phyloP scores from a whole-genome alignment of 257 asterid species.

The Echium plantagineum region DNA sequence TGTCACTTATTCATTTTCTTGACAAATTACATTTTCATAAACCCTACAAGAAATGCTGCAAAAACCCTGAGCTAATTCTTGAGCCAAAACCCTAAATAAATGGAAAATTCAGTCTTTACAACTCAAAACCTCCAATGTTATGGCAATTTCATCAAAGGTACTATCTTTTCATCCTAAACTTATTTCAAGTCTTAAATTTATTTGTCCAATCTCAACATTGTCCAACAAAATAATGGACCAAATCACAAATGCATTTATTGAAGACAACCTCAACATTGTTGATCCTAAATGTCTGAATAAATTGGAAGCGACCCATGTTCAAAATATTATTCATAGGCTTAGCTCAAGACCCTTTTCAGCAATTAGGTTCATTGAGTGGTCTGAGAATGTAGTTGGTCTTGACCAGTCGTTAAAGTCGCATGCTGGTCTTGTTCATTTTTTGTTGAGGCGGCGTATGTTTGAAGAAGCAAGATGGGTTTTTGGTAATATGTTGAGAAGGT shows the following conservation, averaged over 20 bases:
- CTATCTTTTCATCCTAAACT: constrained; percentile 14
- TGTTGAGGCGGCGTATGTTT: constrained; percentile 19
- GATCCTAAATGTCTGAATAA: constrained; percentile 15
- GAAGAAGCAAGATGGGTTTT: constrained; percentile 29
- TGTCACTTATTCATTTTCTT: no score
- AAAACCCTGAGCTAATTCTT: constrained; percentile 4
- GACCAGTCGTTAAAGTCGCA: constrained; percentile 22
- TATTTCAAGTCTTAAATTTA: constrained; percentile 10
- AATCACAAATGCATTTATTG: constrained; percentile 20
- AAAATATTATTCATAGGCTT: constrained; percentile 15
- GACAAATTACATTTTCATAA: no score
- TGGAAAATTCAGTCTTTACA: constrained; percentile 3
- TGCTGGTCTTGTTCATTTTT: constrained; percentile 18
- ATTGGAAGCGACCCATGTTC: constrained; percentile 21
- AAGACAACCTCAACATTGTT: constrained; percentile 13
- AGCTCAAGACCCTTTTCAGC: constrained; percentile 29
- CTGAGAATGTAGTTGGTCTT: constrained; percentile 21
- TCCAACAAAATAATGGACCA: constrained; percentile 10
- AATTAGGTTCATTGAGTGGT: constrained; percentile 30
- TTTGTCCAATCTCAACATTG: constrained; percentile 10
- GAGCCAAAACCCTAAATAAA: constrained; percentile 5
- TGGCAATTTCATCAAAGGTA: constrained; percentile 25
- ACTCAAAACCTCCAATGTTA: constrained; percentile 2
- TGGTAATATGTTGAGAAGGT: constrained; percentile 19
- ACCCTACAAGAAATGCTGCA: constrained; percentile 2